Conservation (phyloP, 106 monocot species). For the Chionographis japonica region DNA sequence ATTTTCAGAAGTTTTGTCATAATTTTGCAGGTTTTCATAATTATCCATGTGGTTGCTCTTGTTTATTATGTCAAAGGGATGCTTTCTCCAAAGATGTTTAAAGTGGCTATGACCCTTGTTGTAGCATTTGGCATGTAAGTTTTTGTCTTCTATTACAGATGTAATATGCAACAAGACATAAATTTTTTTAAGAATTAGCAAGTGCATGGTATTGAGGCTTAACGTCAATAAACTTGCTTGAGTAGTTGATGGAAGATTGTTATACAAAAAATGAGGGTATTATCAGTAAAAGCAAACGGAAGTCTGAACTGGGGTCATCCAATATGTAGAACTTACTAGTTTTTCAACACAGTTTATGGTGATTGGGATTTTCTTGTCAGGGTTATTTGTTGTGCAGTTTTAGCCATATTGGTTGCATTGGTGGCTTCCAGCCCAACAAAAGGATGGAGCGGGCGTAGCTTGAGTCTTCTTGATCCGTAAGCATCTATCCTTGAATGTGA, state of each 20-base stretch:
- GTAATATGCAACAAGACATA: background rate
- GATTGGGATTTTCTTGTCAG: conserved; percentile 34
- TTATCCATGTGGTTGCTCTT: conserved; percentile 92
- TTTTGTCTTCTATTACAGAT: conserved; percentile 9
- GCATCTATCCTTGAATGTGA: background rate
- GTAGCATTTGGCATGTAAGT: conserved; percentile 86
- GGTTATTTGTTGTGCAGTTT: conserved; percentile 58
- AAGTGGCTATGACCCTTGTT: conserved; percentile 95
- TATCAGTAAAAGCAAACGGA: too few relatives aligned
- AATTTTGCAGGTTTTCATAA: conserved; percentile 86
- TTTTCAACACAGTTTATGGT: too few relatives aligned
- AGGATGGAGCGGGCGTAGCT: conserved; percentile 99
- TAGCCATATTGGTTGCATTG: conserved; percentile 81
- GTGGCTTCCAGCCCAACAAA: conserved; percentile 98
- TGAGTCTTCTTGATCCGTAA: conserved; percentile 99
- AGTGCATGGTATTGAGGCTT: background rate
- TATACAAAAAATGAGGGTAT: background rate
- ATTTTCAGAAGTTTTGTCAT: background rate
- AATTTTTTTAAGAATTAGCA: background rate
- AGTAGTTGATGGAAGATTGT: background rate
- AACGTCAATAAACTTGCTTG: background rate
- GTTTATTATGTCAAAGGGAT: conserved; percentile 94
- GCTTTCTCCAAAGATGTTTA: conserved; percentile 85
- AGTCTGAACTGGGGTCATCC: too few relatives aligned
- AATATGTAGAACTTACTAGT: too few relatives aligned